Conservation (phyloP, 106 monocot species). For the Posidonia australis region DNA sequence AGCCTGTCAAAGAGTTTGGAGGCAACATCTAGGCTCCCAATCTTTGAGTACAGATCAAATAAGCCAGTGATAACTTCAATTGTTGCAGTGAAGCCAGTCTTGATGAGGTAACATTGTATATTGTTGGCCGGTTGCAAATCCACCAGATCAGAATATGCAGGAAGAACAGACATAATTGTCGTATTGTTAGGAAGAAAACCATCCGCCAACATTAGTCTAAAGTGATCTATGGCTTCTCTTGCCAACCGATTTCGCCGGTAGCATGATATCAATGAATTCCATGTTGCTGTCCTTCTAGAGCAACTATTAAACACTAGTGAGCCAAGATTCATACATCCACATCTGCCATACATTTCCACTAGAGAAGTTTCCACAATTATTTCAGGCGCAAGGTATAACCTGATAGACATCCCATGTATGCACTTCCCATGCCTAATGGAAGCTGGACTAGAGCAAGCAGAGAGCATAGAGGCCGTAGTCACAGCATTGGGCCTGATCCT, state of each 20-base stretch:
- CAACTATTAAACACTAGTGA: constrained; percentile 20
- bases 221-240: constrained; percentile 27
- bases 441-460: constrained; percentile 27
- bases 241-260: constrained; percentile 18
- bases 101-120: constrained; percentile 45
- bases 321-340: constrained; percentile 16
- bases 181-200: constrained; percentile 24
- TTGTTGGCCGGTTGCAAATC: constrained; percentile 32
- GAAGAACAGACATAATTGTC: constrained; percentile 57
- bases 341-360: constrained; percentile 54
- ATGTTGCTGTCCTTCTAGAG: constrained; percentile 41
- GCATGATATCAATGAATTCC: constrained; percentile 67
- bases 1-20: constrained; percentile 36
- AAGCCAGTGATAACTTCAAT: constrained; percentile 41
- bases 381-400: constrained; percentile 28
- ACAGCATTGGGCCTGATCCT: constrained; percentile 43
- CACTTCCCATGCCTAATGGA: constrained; percentile 29
- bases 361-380: constrained; percentile 60
- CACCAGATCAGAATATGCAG: constrained; percentile 47
- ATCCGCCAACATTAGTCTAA: constrained; percentile 47
- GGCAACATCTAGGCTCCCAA: constrained; percentile 41
- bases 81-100: constrained; percentile 24
- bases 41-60: constrained; percentile 55
- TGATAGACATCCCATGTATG: constrained; percentile 44
- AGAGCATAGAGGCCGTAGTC: constrained; percentile 47